Conservation (phyloP, 2,329 filamentous ascomycete species). For the Alternaria infectoria region DNA sequence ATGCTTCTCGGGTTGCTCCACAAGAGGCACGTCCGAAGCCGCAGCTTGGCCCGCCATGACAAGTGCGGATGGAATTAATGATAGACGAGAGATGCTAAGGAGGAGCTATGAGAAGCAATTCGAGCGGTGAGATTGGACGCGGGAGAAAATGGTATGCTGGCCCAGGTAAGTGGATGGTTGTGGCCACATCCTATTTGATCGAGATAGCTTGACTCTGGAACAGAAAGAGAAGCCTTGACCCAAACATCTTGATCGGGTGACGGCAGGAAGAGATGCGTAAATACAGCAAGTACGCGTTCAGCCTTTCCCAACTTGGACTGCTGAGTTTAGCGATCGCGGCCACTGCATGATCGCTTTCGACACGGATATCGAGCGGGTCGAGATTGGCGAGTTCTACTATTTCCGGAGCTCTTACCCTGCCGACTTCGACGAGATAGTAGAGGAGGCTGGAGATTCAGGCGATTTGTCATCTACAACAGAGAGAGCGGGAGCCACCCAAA, state of each 20-base stretch:
- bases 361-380: slow-evolving; percentile 86
- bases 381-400: slow-evolving; percentile 72
- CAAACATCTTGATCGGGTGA: neutral
- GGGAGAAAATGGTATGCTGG: neutral
- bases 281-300: neutral
- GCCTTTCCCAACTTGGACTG: neutral
- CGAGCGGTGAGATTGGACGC: neutral
- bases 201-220: neutral
- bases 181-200: neutral
- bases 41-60: neutral
- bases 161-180: slow-evolving; percentile 1
- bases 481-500: no score
- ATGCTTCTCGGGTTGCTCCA: neutral
- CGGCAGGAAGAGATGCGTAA: neutral
- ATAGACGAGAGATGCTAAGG: neutral
- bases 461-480: slow-evolving; percentile 54
- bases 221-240: neutral
- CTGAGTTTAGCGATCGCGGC: slow-evolving; percentile 71
- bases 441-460: slow-evolving; percentile 51
- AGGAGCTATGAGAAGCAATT: neutral
- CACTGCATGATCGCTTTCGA: slow-evolving; percentile 97
- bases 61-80: neutral
- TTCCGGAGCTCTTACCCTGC: slow-evolving; percentile 61
- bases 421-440: slow-evolving; percentile 59
- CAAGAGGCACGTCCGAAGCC: neutral